Conservation (phyloP, 352 stramenopile species). For the Blastocystis sp. region DNA sequence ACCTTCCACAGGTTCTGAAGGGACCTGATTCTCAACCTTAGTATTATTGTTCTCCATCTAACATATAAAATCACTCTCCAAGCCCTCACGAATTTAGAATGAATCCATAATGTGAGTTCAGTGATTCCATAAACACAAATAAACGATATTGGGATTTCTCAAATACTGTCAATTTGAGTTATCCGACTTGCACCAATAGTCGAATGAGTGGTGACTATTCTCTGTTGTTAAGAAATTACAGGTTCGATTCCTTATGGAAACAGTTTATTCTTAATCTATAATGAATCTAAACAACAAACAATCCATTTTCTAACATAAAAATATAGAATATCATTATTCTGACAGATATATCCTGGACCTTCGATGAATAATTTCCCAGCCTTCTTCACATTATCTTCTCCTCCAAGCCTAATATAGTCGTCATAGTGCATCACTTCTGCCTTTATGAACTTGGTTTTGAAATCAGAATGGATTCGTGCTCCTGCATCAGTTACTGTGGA, state of each 20-base stretch:
- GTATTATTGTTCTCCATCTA: background rate
- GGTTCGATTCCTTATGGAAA: background rate
- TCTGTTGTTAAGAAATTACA: background rate
- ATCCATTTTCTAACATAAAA: slow-evolving; percentile 74
- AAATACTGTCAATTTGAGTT: background rate
- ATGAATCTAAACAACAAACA: slow-evolving; percentile 17
- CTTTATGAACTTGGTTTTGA: slow-evolving; percentile 77
- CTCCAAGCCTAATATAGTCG: slow-evolving; percentile 69
- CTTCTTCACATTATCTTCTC: slow-evolving; percentile 75
- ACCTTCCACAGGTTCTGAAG: background rate
- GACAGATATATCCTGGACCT: slow-evolving; percentile 76
- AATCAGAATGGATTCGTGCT: slow-evolving; percentile 78
- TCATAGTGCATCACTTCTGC: slow-evolving; percentile 76
- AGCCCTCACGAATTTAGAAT: background rate
- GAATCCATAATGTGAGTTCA: background rate
- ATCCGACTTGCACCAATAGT: background rate
- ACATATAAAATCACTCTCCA: background rate
- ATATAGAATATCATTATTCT: slow-evolving; percentile 78
- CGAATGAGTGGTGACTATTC: background rate
- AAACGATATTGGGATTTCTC: too few species aligned
- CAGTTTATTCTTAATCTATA: background rate
- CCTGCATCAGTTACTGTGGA: slow-evolving; percentile 73
- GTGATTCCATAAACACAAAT: background rate
- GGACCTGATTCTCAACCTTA: background rate
- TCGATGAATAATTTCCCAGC: slow-evolving; percentile 74